Evolutionary conservation across 306 rosid species (phyloP).

Genomic region (Sechiopsis laciniata): DNA sequence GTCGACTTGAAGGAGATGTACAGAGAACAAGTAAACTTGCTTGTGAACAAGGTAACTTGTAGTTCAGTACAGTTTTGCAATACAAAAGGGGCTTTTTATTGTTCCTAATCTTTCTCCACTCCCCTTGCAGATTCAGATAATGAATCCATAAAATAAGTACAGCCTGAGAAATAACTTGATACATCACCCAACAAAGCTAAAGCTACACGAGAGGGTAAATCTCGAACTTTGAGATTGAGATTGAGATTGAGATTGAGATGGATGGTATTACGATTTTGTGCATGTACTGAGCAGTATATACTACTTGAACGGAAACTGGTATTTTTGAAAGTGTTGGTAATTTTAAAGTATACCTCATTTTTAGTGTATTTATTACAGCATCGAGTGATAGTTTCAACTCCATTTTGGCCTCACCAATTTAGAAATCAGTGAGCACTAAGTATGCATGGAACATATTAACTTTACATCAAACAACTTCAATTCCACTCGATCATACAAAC

Average conservation of each 20-base stretch:
- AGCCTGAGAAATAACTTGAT: constrained; percentile 10
- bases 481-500: too few species aligned
- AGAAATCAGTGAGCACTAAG: too few species aligned
- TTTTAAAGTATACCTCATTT: constrained; percentile 4
- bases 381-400: constrained; percentile 1
- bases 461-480: too few species aligned
- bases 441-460: too few species aligned
- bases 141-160: constrained; percentile 10
- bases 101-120: constrained; percentile 7
- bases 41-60: constrained; percentile 70
- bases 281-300: not conserved
- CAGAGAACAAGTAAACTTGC: constrained; percentile 95
- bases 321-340: constrained; percentile 12
- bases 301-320: constrained; percentile 1
- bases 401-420: not conserved
- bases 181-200: not conserved
- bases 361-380: constrained; percentile 6
- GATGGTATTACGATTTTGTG: constrained; percentile 18
- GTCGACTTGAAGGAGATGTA: constrained; percentile 98
- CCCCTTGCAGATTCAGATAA: constrained; percentile 19
- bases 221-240: not conserved
- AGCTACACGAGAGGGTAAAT: not conserved
- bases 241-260: not conserved
- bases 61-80: not conserved
- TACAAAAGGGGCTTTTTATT: too few species aligned